Evolutionary conservation across 2,329 filamentous ascomycete genomes (phyloP), one percentile per base, ranked within the genome.

Genomic region (Talaromyces sp.): DNA sequence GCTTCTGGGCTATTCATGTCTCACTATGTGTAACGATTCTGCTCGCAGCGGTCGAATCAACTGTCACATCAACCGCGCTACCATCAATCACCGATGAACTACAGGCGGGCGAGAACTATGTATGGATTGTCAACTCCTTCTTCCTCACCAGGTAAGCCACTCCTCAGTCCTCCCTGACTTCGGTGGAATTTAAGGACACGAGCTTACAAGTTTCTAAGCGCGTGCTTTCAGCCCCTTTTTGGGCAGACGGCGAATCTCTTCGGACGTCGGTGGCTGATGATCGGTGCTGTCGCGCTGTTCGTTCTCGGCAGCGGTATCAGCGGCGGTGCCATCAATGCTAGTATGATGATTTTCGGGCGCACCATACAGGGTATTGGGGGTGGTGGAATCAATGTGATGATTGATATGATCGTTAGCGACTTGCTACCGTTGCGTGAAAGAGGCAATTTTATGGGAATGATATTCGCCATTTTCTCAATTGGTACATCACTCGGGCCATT

Each of bases 321-420:
- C 44, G 82, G 81, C 0, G 75, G 74, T 0, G 77, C 82, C 0
- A 71, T 60, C 0, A 75, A 54, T 6, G 67, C 65, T 0, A 60
- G 57, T 0, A 77, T 77, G 64, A 66, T 87, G 1, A 82, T 87
- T 13, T 74, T 71, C 58, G 80, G 79, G 16, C 74, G 82, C 61
- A 20, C 30, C 17, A 17, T 86, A 0, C 82, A 86, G 49, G 83
- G 84, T 0, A 61, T 79, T 3, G 79, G 78, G 0, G 72, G 69
- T 2, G 77, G 75, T 1, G 79, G 78, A 1, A 71, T 77, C 56
- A 55, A 48, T 3, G 49, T 78, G 36, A 66, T 82, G 2, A 69
- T 75, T 4, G 75, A 78, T 20, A 73, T 82, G 47, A 74, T 84
- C 16, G 69, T 82, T 7, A 78, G 72, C 20, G 81, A 83, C 50